Conservation (phyloP, 1,284 basidiomycete genomes). For the Ceratobasidium papillatum region DNA sequence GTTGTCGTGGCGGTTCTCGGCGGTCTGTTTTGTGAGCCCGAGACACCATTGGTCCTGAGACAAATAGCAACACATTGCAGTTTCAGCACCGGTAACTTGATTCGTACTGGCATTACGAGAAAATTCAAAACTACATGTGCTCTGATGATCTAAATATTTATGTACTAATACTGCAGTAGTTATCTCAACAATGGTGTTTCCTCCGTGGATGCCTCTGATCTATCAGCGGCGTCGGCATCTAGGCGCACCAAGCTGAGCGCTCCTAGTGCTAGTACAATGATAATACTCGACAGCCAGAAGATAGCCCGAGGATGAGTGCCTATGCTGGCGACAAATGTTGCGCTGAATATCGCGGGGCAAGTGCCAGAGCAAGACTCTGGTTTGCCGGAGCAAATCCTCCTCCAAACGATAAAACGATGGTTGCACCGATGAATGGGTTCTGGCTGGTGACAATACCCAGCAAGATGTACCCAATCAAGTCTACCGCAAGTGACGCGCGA, state of each 20-base stretch:
- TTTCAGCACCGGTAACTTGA: too few species aligned
- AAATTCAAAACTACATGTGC: too few species aligned
- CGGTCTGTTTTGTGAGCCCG: background rate
- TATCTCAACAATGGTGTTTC: conserved; percentile 16
- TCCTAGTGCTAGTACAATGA: conserved; percentile 27
- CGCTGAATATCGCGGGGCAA: conserved; percentile 72
- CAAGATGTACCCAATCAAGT: conserved; percentile 62
- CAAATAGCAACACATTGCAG: conserved; percentile 1
- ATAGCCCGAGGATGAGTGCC: conserved; percentile 65
- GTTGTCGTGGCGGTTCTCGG: background rate
- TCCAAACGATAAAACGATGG: conserved; percentile 61
- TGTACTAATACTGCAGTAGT: background rate
- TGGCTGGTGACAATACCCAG: conserved; percentile 60
- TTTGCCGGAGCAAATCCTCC: conserved; percentile 69
- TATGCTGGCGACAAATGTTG: conserved; percentile 68
- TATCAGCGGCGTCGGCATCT: background rate
- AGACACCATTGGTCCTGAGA: background rate
- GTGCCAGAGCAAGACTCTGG: conserved; percentile 70
- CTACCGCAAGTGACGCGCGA: conserved; percentile 64
- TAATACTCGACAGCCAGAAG: conserved; percentile 42
- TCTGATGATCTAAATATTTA: too few species aligned
- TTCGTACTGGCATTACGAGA: too few species aligned
- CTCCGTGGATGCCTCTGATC: background rate
- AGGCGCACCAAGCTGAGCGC: conserved; percentile 1
- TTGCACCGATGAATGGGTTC: conserved; percentile 59